Percentiles rank a stretch among this genome's conserved stretches.
These are phyloP conservation scores for Spirogloea muscicola DNA, from an alignment of 139 green algal genomes.

Conservation along the genomic window DNA sequence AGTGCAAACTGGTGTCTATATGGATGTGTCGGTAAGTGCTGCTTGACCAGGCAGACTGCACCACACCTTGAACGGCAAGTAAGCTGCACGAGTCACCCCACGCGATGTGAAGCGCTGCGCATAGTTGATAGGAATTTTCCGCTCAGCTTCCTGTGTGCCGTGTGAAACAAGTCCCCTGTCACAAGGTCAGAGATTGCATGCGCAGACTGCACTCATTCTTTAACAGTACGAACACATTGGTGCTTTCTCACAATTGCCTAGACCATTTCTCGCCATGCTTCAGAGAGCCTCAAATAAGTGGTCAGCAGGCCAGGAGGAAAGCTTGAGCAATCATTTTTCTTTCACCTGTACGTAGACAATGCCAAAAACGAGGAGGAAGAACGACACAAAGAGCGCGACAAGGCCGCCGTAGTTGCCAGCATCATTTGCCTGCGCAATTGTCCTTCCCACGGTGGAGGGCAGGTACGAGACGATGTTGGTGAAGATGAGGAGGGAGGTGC, in stretches of 20 bases:
- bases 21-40: neutral
- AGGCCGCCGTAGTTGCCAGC: neutral
- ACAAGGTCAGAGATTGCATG: too few relatives aligned
- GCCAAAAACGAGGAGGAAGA: slow-evolving; percentile 87
- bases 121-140: slow-evolving; percentile 98
- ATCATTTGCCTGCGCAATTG: slow-evolving; percentile 53
- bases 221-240: too few relatives aligned
- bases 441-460: slow-evolving; percentile 70
- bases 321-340: too few relatives aligned
- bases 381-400: slow-evolving; percentile 52
- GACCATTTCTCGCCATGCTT: too few relatives aligned
- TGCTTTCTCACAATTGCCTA: too few relatives aligned
- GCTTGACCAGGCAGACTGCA: neutral
- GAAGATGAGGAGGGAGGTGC: slow-evolving; percentile 97
- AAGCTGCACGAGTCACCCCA: slow-evolving; percentile 73
- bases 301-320: too few relatives aligned
- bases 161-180: too few relatives aligned
- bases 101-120: slow-evolving; percentile 54
- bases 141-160: slow-evolving; percentile 72
- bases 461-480: slow-evolving; percentile 90
- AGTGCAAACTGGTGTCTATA: neutral
- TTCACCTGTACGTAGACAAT: slow-evolving; percentile 93
- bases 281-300: too few relatives aligned
- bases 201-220: too few relatives aligned
- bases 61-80: slow-evolving; percentile 95